Conservation (phyloP, 371 early-diverging fungal species). For the Mortierella polycephala region DNA sequence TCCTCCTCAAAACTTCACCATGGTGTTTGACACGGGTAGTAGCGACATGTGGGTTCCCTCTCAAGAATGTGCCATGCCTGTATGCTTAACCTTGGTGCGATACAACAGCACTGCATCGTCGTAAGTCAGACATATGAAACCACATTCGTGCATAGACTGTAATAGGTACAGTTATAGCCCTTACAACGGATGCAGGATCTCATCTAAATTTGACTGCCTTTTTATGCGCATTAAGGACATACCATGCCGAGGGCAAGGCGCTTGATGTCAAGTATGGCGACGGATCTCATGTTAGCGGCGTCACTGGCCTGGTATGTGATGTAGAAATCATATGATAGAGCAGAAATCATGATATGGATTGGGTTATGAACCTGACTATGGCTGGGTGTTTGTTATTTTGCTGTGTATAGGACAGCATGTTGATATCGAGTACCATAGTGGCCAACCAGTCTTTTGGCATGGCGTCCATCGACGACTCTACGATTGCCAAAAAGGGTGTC, state of each 20-base stretch:
- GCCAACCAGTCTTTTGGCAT: slow-evolving; percentile 50
- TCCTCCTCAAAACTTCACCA: slow-evolving; percentile 88
- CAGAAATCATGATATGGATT: background rate
- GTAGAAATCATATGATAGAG: too few species aligned
- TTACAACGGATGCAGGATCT: too few species aligned
- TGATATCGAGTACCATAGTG: slow-evolving; percentile 13
- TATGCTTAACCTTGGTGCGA: slow-evolving; percentile 23
- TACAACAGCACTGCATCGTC: slow-evolving; percentile 26
- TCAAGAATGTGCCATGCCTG: slow-evolving; percentile 35
- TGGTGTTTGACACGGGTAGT: slow-evolving; percentile 95
- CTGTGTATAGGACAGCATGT: slow-evolving; percentile 24
- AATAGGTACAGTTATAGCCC: too few species aligned
- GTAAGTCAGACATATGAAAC: slow-evolving; percentile 17
- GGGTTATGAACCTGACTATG: too few species aligned
- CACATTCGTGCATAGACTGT: background rate
- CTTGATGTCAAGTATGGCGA: slow-evolving; percentile 47
- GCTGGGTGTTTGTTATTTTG: background rate
- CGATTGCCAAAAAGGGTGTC: slow-evolving; percentile 47
- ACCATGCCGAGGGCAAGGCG: slow-evolving; percentile 24
- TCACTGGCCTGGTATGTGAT: slow-evolving; percentile 36
- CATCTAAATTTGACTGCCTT: too few species aligned
- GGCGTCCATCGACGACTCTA: slow-evolving; percentile 36
- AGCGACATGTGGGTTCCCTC: slow-evolving; percentile 97
- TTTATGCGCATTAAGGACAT: slow-evolving; percentile 20
- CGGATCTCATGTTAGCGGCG: slow-evolving; percentile 41